Evolutionary conservation across 371 early-diverging fungal species (phyloP), one percentile per base, ranked within the genome.

Genomic region (Haplosporangium sp.): DNA sequence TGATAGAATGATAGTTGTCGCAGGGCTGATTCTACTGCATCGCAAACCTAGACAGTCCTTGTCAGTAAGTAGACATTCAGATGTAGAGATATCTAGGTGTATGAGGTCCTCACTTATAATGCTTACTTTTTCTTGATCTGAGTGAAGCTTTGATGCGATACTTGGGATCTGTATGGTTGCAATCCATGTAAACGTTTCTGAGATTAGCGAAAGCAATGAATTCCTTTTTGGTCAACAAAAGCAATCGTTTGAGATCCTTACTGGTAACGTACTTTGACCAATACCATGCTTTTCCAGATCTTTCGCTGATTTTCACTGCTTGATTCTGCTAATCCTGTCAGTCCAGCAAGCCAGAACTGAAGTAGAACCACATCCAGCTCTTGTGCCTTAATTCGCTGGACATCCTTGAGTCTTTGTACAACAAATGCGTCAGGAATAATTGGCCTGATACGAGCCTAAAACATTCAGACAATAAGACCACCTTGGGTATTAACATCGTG

Each of bases 291-390:
- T 64, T 74, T 81, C 81, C 81, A 81, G 40, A 81, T 61, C 20
- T 68, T 50, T 6, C 81, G 71, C 19, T 81, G 81, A 45, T 61
- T 58, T 20, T 65, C 61, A 0, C 69, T 38, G 17, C n/a, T 65
- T 7, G 81, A 70, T 42, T 81, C 81, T 0, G 81, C 74, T 2
- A 81, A 50, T 5, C 81, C 81, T 39, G 81, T 81, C 37, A 81
- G 44, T 58, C 71, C 75, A 38, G 81, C 74, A 5, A 81, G 60
- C 81, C 81, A 81, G 35, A 74, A 65, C 47, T 81, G 75, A 7
- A 81, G 63, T 3, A 81, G 69, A 15, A 81, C 68, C 19, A 65
- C 61, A 3, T 71, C 81, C 65, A 74, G 64, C 35, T 74, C 75
- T 17, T 74, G 19, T 20, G 44, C 65, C 27, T 81, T 81, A 52